A percentile compares a stretch with the other conserved stretches of the same genome.
Conservation (phyloP, 805 yeast genomes). For the Cyberlindnera meyerae region DNA sequence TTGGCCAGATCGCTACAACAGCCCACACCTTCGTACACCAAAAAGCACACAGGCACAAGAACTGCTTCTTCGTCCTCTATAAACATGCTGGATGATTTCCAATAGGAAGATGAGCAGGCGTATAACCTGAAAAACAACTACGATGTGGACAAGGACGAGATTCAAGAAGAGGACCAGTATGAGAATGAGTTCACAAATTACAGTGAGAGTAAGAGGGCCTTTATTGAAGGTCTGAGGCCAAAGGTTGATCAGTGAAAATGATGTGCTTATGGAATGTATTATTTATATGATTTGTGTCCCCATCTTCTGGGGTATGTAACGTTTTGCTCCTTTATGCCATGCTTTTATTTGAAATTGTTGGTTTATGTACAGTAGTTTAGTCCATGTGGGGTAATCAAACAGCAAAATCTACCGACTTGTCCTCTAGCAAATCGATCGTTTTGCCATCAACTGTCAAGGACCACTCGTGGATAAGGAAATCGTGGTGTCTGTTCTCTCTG, state of each 20-base stretch:
- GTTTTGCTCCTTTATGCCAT: background rate
- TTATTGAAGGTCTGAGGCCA: constrained; percentile 37
- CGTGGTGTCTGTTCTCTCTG: constrained; percentile 53
- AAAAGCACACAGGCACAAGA: constrained; percentile 13
- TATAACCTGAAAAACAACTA: constrained; percentile 32
- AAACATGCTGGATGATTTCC: no score
- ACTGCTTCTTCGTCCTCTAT: constrained; percentile 3
- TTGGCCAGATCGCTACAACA: constrained; percentile 24
- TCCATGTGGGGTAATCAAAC: constrained; percentile 9
- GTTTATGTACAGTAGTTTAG: background rate
- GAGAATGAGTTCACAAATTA: constrained; percentile 45
- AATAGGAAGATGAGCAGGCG: constrained; percentile 10
- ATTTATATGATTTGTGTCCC: background rate
- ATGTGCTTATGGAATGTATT: no score
- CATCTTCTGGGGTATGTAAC: no score
- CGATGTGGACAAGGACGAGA: constrained; percentile 28
- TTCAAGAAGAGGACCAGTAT: constrained; percentile 40
- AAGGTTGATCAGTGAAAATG: constrained; percentile 18
- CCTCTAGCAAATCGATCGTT: constrained; percentile 44
- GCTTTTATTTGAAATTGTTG: background rate
- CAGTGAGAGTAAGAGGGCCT: constrained; percentile 37
- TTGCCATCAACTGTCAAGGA: constrained; percentile 44
- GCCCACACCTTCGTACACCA: constrained; percentile 24
- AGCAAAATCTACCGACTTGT: constrained; percentile 33
- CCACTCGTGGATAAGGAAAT: constrained; percentile 62